Base-by-base conservation (phyloP, 2,329 filamentous ascomycete species). In the Macrophomina tecta region DNA sequence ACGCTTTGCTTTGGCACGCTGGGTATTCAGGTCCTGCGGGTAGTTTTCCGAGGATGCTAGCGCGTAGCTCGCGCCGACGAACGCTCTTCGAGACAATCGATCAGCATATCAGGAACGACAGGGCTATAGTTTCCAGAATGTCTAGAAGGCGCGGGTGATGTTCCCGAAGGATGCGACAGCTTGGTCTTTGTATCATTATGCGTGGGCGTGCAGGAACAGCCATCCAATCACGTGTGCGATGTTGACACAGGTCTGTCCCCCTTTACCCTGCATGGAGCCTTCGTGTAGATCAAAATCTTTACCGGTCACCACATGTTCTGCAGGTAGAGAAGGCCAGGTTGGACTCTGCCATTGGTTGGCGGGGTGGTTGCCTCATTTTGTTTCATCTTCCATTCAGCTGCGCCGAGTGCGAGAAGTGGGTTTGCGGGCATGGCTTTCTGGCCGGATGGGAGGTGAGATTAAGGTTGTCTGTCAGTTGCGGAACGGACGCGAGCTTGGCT, bases 381-480 rank as follows among this genome's bases (percentile, higher is more conserved):
- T 49, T 16, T 62, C 58, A 28, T 46, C 32, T 62, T 8, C 16
- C 23, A n/a, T 9, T 62, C 45, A 36, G 58, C 58, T 49, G 58
- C 58, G 46, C 45, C 58, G n/a, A 14, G 8, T 30, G 4, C 23
- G 23, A 7, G 16, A 9, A 28, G n/a, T 45, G n/a, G 16, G 42
- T 5, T 23, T 32, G 55, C 4, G 14, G 30, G 16, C 6, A 30
- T 52, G n/a, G 36, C 36, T 38, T 38, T 38, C 7, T 38, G 36
- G 36, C 36, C 48, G 28, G 28, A 52, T 5, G 30, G 16, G 56
- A 61, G 28, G 58, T 62, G 58, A 9, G 42, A 49, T 62, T 62
- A 62, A 62, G 58, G 58, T 62, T 62, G 58, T 18, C 30, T 62
- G 32, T 45, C 58, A 34, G 40, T 62, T 62, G 45, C 58, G 58